Percentiles rank a stretch among this genome's conserved stretches.
phyloP scores from a whole-genome alignment of 768 basidiomycete species.

The Rhizopogon vesiculosus region DNA sequence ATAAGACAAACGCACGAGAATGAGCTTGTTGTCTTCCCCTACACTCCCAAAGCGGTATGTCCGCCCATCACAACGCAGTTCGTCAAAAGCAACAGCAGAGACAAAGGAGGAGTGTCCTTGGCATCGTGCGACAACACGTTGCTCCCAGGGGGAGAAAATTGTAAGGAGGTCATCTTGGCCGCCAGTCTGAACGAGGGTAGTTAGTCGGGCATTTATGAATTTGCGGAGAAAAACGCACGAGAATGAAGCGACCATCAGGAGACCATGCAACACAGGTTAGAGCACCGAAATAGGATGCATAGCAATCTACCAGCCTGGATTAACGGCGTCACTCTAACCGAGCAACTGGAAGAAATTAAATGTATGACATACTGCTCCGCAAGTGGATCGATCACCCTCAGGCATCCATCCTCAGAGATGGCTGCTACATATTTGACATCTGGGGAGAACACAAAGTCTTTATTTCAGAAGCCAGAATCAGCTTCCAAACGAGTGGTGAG shows the following conservation, averaged over 20 bases:
- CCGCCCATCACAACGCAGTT: slow-evolving; percentile 79
- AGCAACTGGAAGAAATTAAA: neutral
- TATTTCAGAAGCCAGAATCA: neutral
- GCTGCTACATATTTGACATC: slow-evolving; percentile 89
- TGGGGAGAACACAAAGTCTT: slow-evolving; percentile 91
- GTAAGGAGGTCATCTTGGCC: slow-evolving; percentile 97
- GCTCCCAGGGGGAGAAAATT: slow-evolving; percentile 92
- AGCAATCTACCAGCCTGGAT: slow-evolving; percentile 84
- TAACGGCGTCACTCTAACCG: neutral
- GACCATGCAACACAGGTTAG: slow-evolving; percentile 92
- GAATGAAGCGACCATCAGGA: slow-evolving; percentile 89
- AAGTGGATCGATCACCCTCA: slow-evolving; percentile 85
- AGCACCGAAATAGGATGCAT: slow-evolving; percentile 91
- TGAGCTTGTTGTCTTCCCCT: slow-evolving; percentile 94
- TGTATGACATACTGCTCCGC: slow-evolving; percentile 66
- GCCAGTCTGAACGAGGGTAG: slow-evolving; percentile 57
- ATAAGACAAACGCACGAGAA: slow-evolving; percentile 52
- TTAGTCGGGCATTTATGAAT: neutral
- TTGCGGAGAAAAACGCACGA: slow-evolving; percentile 39
- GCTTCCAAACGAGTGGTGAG: neutral
- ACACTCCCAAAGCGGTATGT: slow-evolving; percentile 95
- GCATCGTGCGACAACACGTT: slow-evolving; percentile 90
- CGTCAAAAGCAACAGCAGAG: slow-evolving; percentile 85
- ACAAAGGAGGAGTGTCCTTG: slow-evolving; percentile 97
- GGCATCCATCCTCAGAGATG: slow-evolving; percentile 88